These are phyloP conservation scores for Diddensiella santjacobensis DNA, from an alignment of 805 yeast genomes.

Conservation along the genomic window DNA sequence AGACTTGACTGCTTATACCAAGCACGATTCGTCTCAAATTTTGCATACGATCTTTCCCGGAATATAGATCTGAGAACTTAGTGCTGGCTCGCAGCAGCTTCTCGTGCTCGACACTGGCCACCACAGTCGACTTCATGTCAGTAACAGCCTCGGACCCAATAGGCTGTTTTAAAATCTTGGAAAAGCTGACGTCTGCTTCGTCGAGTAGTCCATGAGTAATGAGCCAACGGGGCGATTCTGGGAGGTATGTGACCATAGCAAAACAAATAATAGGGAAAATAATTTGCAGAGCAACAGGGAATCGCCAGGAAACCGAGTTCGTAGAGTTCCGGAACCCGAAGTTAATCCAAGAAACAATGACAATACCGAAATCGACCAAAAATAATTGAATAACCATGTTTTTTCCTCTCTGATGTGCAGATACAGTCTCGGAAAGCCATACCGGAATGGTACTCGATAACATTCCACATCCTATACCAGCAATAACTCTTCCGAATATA, in stretches of 20 bases:
- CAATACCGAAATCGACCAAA: slow-evolving; percentile 63
- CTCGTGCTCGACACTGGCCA: slow-evolving; percentile 38
- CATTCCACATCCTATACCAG: slow-evolving; percentile 74
- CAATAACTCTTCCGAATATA: slow-evolving; percentile 62
- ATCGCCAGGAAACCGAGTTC: slow-evolving; percentile 55
- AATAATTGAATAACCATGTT: slow-evolving; percentile 64
- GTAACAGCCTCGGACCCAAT: slow-evolving; percentile 51
- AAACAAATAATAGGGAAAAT: slow-evolving; percentile 47
- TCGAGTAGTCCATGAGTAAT: slow-evolving; percentile 48
- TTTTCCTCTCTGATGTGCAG: slow-evolving; percentile 59
- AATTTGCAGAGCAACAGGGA: slow-evolving; percentile 69
- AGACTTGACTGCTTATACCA: slow-evolving; percentile 61
- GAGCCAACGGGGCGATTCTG: slow-evolving; percentile 82
- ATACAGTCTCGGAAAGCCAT: slow-evolving; percentile 71
- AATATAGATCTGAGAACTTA: slow-evolving; percentile 20
- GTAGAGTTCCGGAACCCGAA: slow-evolving; percentile 59
- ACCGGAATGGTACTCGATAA: slow-evolving; percentile 76
- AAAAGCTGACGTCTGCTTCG: slow-evolving; percentile 5
- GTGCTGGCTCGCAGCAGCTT: slow-evolving; percentile 29
- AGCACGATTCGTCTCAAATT: slow-evolving; percentile 49
- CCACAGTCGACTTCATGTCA: slow-evolving; percentile 50
- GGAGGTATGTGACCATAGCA: slow-evolving; percentile 61
- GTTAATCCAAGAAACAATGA: slow-evolving; percentile 74
- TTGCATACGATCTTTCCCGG: slow-evolving; percentile 29
- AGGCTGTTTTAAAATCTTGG: slow-evolving; percentile 3